Evolutionary conservation across 768 basidiomycete species (phyloP).

Genomic region (Trametes cinnabarina): DNA sequence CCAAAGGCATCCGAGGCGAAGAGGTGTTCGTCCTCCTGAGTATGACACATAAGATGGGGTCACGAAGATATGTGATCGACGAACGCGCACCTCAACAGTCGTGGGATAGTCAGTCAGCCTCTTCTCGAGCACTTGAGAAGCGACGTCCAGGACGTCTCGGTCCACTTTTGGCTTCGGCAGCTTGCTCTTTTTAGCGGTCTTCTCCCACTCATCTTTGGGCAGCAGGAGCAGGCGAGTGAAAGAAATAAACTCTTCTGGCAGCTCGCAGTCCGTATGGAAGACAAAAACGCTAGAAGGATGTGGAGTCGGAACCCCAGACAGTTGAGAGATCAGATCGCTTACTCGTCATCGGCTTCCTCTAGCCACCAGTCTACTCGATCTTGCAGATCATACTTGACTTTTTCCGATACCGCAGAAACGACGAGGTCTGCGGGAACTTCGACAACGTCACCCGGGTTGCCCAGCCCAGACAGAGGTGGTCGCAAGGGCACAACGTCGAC

Average conservation of each 20-base stretch:
- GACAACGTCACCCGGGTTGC: conserved; percentile 79
- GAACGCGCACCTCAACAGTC: conserved; percentile 53
- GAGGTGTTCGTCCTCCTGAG: conserved; percentile 50
- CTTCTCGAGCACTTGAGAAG: conserved; percentile 46
- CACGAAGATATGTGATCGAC: neutral
- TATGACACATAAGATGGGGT: neutral
- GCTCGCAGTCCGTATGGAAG: conserved; percentile 48
- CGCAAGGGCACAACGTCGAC: conserved; percentile 68
- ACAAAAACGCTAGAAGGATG: conserved; percentile 48
- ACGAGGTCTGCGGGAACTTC: conserved; percentile 74
- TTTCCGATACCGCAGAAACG: conserved; percentile 36
- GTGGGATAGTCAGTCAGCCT: conserved; percentile 59
- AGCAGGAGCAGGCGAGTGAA: conserved; percentile 64
- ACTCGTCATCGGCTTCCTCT: conserved; percentile 90
- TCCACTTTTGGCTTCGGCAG: conserved; percentile 73
- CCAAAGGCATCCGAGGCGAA: conserved; percentile 26
- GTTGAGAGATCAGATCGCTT: conserved; percentile 30
- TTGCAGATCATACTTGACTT: conserved; percentile 30
- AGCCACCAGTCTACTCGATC: conserved; percentile 92
- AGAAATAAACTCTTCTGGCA: conserved; percentile 59
- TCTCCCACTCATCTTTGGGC: conserved; percentile 56
- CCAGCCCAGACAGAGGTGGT: conserved; percentile 41
- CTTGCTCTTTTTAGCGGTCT: conserved; percentile 57
- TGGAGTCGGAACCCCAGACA: neutral
- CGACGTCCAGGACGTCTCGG: conserved; percentile 42